Evolutionary conservation across 768 basidiomycete genomes (phyloP).

Genomic region (Lentinus tigrinus): DNA sequence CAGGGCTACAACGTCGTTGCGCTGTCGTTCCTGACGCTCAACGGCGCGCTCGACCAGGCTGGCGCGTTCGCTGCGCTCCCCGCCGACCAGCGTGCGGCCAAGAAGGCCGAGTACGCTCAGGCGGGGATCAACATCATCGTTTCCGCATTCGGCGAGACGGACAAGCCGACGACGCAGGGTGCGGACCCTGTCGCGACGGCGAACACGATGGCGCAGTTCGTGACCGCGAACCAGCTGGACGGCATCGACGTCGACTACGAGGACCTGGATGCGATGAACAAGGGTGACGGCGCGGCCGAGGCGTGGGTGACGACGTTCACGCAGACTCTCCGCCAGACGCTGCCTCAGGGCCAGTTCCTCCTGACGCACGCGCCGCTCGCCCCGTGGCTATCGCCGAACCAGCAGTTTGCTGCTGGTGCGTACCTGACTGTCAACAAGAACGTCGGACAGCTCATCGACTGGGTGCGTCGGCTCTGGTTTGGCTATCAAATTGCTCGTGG

Average conservation of each 20-base stretch:
- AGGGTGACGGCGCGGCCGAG: slow-evolving; percentile 20
- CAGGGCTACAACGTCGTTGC: slow-evolving; percentile 15
- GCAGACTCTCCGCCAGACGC: slow-evolving; percentile 18
- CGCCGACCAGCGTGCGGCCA: slow-evolving; percentile 11
- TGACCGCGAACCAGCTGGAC: slow-evolving; percentile 28
- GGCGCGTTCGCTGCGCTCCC: slow-evolving; percentile 3
- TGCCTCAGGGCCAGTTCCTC: slow-evolving; percentile 21
- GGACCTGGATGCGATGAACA: slow-evolving; percentile 22
- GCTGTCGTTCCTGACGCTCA: slow-evolving; percentile 12
- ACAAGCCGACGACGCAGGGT: slow-evolving; percentile 28
- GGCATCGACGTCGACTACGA: slow-evolving; percentile 26
- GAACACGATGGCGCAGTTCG: slow-evolving; percentile 33
- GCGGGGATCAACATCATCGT: slow-evolving; percentile 24
- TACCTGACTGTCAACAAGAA: slow-evolving; percentile 53
- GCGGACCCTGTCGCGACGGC: slow-evolving; percentile 33
- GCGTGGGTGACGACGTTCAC: slow-evolving; percentile 26
- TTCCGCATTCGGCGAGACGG: slow-evolving; percentile 25
- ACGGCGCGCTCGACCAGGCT: slow-evolving; percentile 10
- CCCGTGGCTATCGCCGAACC: slow-evolving; percentile 17
- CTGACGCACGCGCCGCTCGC: slow-evolving; percentile 28
- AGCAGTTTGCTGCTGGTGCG: slow-evolving; percentile 39
- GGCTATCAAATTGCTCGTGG: slow-evolving; percentile 21
- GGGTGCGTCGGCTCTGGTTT: slow-evolving; percentile 25
- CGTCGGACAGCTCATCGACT: slow-evolving; percentile 59
- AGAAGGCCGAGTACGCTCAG: slow-evolving; percentile 21